Percentiles rank a stretch among this genome's conserved stretches.
phyloP scores from a whole-genome alignment of 495 filamentous ascomycete species.

The Lasiosphaeria ovina region DNA sequence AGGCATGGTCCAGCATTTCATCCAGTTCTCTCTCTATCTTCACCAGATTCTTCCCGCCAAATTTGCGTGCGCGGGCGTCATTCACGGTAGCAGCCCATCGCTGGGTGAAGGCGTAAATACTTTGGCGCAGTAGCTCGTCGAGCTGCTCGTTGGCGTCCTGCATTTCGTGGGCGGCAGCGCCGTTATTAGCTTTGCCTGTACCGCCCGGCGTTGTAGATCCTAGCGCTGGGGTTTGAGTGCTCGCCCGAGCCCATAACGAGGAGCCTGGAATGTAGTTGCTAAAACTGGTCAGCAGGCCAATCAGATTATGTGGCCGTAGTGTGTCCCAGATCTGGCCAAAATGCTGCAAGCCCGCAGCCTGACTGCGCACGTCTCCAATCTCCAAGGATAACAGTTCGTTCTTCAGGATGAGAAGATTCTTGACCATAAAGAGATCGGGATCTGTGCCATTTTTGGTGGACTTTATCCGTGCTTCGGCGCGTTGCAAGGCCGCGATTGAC shows the following conservation, averaged over 20 bases:
- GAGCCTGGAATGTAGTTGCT: slow-evolving; percentile 35
- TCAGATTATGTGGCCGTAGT: slow-evolving; percentile 51
- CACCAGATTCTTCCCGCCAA: slow-evolving; percentile 36
- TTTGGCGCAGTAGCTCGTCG: slow-evolving; percentile 70
- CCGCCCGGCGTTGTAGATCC: slow-evolving; percentile 11
- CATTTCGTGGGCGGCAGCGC: slow-evolving; percentile 15
- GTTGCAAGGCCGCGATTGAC: slow-evolving; percentile 46
- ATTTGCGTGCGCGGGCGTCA: slow-evolving; percentile 30
- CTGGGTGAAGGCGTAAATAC: slow-evolving; percentile 78
- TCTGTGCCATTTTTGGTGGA: slow-evolving; percentile 50
- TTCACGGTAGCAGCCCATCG: slow-evolving; percentile 50
- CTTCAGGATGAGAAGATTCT: slow-evolving; percentile 86
- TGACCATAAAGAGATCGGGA: slow-evolving; percentile 82
- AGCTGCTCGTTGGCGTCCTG: slow-evolving; percentile 77
- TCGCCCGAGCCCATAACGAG: slow-evolving; percentile 36
- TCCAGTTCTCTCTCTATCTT: slow-evolving; percentile 48
- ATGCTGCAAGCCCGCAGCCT: slow-evolving; percentile 51
- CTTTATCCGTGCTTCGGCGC: slow-evolving; percentile 51
- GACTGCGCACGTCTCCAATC: slow-evolving; percentile 77
- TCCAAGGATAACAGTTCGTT: slow-evolving; percentile 90
- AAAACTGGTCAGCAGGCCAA: slow-evolving; percentile 43
- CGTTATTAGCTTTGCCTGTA: not conserved
- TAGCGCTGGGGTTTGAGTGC: slow-evolving; percentile 18
- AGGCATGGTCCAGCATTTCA: slow-evolving; percentile 44
- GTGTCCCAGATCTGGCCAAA: slow-evolving; percentile 77